Base-by-base conservation (phyloP, 2,329 filamentous ascomycete species). In the Verticillium tricorpus region DNA sequence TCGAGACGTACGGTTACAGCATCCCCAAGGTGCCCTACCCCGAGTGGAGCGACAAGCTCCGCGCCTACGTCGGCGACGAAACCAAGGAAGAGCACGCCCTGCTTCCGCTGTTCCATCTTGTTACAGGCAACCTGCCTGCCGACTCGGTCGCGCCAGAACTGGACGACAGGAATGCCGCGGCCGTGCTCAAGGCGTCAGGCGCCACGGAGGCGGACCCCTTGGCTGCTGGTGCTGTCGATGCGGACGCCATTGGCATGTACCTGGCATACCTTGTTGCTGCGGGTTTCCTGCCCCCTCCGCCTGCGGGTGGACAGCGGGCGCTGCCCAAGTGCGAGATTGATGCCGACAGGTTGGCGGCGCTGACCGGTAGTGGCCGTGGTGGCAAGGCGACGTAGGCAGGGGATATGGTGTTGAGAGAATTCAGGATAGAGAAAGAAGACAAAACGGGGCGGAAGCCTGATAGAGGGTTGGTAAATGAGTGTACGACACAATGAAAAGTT, bases 1-100 rank as follows among this genome's bases (percentile, higher is more conserved):
- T 96, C 8, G 82, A 89, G 70, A 81, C 79, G 22, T 96, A 91
- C 71, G 92, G 92, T 31, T 96, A 92, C 75, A 71, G 81, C 31
- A 84, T 88, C 0, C 86, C 89, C 0, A 82, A 88, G 64, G 82
- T 90, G 2, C 77, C 83, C 39, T 96, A 95, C 70, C 74, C 82
- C 2, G 78, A 82, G 7, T 96, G 92, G 92, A 85, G 84, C 64
- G 77, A 80, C 34, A 82, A 84, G 67, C 81, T 96, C 63, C 85
- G 90, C 74, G 75, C 80, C 59, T 92, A 90, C 69, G 88, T 93
- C 62, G 83, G 83, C 25, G 82, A 91, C 88, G 35, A 85, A 84
- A 67, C 69, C 25, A 58, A 67, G 56, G 70, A 73, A 59, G 69
- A 73, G 68, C 62, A 66, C 58, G 70, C 72, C 4, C 68, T 74